Conservation (phyloP, 1,139 yeast genomes). For the Meyerozyma sp. region DNA sequence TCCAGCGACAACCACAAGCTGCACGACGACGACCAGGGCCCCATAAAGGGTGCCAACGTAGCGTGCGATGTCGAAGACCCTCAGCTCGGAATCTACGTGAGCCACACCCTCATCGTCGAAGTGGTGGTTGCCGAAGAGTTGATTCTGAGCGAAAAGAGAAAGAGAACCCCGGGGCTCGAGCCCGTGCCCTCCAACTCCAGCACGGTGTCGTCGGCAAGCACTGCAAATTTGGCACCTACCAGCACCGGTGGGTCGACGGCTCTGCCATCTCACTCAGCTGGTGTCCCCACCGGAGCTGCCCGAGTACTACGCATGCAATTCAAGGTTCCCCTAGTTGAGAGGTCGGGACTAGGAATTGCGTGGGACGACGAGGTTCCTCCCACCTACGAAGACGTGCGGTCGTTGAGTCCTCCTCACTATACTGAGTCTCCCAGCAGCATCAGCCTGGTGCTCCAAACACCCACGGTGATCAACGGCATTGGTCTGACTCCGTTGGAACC, state of each 20-base stretch:
- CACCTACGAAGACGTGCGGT: conserved; percentile 76
- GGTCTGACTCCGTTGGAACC: background rate
- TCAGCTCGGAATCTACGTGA: conserved; percentile 67
- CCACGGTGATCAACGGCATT: background rate
- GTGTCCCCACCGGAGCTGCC: conserved; percentile 92
- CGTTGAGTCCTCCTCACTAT: conserved; percentile 84
- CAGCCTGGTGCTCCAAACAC: background rate
- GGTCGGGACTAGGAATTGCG: conserved; percentile 92
- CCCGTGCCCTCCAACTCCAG: conserved; percentile 1
- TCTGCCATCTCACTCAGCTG: conserved; percentile 25
- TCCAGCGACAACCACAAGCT: conserved; percentile 23
- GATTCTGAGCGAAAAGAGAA: conserved; percentile 30
- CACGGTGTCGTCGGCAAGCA: conserved; percentile 4
- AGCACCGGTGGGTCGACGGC: conserved; percentile 11
- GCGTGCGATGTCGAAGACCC: conserved; percentile 84
- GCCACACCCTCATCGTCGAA: conserved; percentile 75
- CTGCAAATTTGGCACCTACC: conserved; percentile 1
- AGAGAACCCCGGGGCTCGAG: conserved; percentile 4
- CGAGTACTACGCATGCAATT: conserved; percentile 93
- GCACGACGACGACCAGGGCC: conserved; percentile 19
- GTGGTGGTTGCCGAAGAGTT: conserved; percentile 91
- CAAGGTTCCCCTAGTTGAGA: conserved; percentile 70
- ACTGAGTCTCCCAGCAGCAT: conserved; percentile 1
- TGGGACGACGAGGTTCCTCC: conserved; percentile 99
- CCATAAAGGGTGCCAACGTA: conserved; percentile 50